Evolutionary conservation across 2,329 filamentous ascomycete genomes (phyloP).

Genomic region (Dothidotthia symphoricarpi): DNA sequence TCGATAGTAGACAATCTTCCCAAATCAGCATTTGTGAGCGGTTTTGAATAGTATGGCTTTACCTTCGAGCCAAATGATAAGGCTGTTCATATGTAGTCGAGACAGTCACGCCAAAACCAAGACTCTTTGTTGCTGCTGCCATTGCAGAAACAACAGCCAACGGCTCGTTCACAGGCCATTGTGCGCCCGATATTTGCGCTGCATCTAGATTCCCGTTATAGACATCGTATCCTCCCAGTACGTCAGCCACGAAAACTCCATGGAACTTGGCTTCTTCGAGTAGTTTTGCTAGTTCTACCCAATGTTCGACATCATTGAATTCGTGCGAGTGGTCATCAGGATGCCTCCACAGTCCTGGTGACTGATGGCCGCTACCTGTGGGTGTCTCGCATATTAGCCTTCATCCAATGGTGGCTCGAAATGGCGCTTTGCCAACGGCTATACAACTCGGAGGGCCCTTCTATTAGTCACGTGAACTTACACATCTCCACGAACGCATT

Average conservation of each 20-base stretch:
- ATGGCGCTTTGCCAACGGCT: too few relatives aligned
- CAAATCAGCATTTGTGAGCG: too few relatives aligned
- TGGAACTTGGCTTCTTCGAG: conserved; percentile 43
- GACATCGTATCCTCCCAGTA: conserved; percentile 64
- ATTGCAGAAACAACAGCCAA: conserved; percentile 63
- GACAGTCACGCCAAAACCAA: conserved; percentile 68
- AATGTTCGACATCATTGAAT: conserved; percentile 48
- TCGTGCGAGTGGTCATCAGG: conserved; percentile 62
- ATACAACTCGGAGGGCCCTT: too few relatives aligned
- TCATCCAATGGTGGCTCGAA: too few relatives aligned
- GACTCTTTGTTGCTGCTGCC: conserved; percentile 64
- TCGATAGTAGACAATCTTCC: too few relatives aligned
- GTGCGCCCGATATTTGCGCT: conserved; percentile 61
- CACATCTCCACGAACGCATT: conserved; percentile 48
- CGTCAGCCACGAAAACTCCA: conserved; percentile 45
- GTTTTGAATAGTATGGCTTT: too few relatives aligned
- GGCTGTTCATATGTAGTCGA: conserved; percentile 69
- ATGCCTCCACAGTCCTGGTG: conserved; percentile 62
- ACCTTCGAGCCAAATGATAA: conserved; percentile 63
- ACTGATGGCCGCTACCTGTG: conserved; percentile 38
- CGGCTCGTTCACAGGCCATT: conserved; percentile 72
- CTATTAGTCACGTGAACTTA: conserved; percentile 22
- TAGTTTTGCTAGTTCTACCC: conserved; percentile 41
- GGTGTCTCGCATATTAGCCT: conserved; percentile 5
- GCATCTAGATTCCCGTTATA: conserved; percentile 64